Base-by-base conservation (phyloP, 208 protist genomes). In the Leptomonas seymouri region DNA sequence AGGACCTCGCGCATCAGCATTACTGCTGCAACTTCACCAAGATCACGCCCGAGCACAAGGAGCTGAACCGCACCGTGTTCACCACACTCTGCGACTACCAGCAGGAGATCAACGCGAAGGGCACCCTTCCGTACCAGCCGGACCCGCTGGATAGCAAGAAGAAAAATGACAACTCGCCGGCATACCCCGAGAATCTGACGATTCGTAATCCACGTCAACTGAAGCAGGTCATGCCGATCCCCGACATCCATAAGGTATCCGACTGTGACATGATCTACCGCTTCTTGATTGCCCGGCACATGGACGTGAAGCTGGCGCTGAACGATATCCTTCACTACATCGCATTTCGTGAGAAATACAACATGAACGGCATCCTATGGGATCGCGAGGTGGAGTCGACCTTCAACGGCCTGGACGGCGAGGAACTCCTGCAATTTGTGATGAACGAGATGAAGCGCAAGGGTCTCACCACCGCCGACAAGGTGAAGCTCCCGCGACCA, bases 261-360 rank as follows among this genome's bases (percentile, higher is more conserved):
- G 84, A 89, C 74, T 89, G 84, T 56, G 84, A 89, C 34, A 51
- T 63, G 11, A 89, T 89, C 48, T 89, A 86, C 57, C 79, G 84
- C 51, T 89, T 84, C 34, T 70, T 89, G n/a, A 85, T 89, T 58
- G 80, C 76, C 31, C 73, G 74, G 30, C 56, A 64, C n/a, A 83
- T 78, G 31, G 73, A 87, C 44, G 71, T 73, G 48, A 49, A 62
- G 27, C 45, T 75, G 5, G 78, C 78, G 36, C 31, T 82, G 31
- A 53, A 36, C 42, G 81, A 87, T 53, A 21, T 90, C 3, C 51
- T 82, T 28, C 57, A 83, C 57, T 90, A 86, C 67, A 80, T 87
- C 62, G 66, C 59, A 23, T 87, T 87, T 34, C 81, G 85, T 21
- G 80, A 87, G 45, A 82, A 85, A 67, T 86, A 87, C 69, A 53